Evolutionary conservation across 2,329 filamentous ascomycete genomes (phyloP).

Genomic region (Pseudogymnoascus sp.): DNA sequence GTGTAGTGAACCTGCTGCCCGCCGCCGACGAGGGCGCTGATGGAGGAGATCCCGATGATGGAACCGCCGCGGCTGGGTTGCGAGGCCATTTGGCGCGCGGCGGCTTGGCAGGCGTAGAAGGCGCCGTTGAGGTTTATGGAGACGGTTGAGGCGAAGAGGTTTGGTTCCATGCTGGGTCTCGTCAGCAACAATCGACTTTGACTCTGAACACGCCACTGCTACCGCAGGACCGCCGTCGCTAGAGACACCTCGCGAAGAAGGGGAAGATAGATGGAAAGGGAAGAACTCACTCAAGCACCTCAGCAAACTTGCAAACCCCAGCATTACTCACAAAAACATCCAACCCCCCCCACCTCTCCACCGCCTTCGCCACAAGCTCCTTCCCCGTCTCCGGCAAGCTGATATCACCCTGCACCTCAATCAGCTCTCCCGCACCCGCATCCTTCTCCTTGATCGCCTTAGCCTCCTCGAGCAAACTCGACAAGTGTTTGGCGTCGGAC

Average conservation of each 20-base stretch:
- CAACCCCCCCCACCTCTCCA: constrained; percentile 52
- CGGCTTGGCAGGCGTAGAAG: constrained; percentile 82
- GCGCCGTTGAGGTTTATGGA: constrained; percentile 77
- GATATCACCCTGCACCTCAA: constrained; percentile 69
- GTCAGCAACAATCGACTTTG: not conserved
- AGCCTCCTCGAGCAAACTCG: constrained; percentile 45
- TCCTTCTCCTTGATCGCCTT: constrained; percentile 36
- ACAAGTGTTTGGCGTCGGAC: constrained; percentile 42
- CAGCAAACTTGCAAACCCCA: constrained; percentile 78
- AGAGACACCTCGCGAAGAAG: not conserved
- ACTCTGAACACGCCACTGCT: no score
- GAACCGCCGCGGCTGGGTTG: constrained; percentile 57
- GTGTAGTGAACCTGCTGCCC: constrained; percentile 78
- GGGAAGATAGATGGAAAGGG: constrained; percentile 12
- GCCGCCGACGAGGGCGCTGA: constrained; percentile 69
- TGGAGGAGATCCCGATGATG: constrained; percentile 70
- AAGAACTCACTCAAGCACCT: constrained; percentile 60
- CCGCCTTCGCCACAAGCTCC: constrained; percentile 57
- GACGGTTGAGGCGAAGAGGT: constrained; percentile 64
- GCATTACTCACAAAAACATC: constrained; percentile 85
- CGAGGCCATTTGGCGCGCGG: constrained; percentile 69
- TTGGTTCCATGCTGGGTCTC: constrained; percentile 47
- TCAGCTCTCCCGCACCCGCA: constrained; percentile 43
- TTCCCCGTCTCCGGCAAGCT: constrained; percentile 63
- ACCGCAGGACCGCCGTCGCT: no score